Evolutionary conservation across 441 rosid genomes (phyloP).

Genomic region (Pelargonium citronellum): DNA sequence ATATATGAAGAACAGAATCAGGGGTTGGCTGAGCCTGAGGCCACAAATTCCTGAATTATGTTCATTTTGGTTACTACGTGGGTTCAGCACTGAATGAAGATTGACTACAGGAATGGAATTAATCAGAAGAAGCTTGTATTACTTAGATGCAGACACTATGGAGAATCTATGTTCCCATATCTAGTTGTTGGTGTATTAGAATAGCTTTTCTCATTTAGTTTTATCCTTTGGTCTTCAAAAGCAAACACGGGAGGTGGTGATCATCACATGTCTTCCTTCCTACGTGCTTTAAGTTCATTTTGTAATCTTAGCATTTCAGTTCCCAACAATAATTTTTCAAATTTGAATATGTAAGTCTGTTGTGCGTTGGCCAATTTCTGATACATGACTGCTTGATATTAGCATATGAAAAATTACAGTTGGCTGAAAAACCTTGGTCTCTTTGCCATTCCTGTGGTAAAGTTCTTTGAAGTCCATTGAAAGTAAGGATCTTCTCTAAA

Average conservation of each 20-base stretch:
- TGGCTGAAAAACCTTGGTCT: no score
- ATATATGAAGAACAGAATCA: neutral
- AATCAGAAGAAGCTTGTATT: slow-evolving; percentile 3
- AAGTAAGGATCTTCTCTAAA: no score
- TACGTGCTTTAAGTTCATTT: slow-evolving; percentile 2
- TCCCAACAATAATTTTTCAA: neutral
- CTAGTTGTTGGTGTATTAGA: neutral
- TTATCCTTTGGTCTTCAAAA: neutral
- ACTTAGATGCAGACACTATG: neutral
- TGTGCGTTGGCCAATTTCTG: no score
- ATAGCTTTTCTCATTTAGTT: slow-evolving; percentile 1
- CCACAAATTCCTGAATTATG: neutral
- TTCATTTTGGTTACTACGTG: neutral
- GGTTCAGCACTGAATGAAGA: neutral
- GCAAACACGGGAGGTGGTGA: neutral
- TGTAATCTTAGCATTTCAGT: neutral
- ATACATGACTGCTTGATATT: no score
- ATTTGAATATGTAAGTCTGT: neutral
- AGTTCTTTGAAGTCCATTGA: no score
- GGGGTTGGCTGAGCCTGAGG: slow-evolving; percentile 1
- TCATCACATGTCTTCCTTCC: neutral
- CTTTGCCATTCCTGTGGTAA: no score
- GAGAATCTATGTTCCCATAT: neutral
- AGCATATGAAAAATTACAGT: no score
- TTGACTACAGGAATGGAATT: neutral